These are phyloP conservation scores for Pochonia chlamydosporia DNA, from an alignment of 2,329 filamentous ascomycete species.

Conservation along the genomic window DNA sequence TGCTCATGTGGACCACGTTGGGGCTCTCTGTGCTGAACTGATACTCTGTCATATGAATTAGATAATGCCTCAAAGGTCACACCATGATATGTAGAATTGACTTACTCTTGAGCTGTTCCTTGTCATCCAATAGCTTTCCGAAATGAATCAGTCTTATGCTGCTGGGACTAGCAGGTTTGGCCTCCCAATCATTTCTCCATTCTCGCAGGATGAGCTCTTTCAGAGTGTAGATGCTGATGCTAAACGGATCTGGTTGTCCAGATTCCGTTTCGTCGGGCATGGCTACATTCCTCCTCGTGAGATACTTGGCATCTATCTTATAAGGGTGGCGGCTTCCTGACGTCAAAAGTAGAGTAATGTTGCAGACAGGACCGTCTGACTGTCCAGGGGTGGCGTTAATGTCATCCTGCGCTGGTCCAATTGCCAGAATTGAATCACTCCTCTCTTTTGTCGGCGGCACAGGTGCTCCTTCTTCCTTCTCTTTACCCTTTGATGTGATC, in stretches of 20 bases:
- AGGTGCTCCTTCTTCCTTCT: constrained; percentile 20
- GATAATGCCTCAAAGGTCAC: background rate
- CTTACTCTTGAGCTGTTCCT: constrained; percentile 76
- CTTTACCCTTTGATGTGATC: constrained; percentile 26
- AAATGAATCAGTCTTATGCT: constrained; percentile 90
- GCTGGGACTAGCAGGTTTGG: constrained; percentile 77
- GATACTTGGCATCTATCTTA: constrained; percentile 81
- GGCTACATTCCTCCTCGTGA: constrained; percentile 72
- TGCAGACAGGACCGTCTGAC: constrained; percentile 43
- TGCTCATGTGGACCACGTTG: constrained; percentile 92
- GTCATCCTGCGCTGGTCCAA: constrained; percentile 38
- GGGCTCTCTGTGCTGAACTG: constrained; percentile 67
- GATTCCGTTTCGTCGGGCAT: constrained; percentile 59
- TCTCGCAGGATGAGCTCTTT: constrained; percentile 92
- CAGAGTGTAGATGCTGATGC: constrained; percentile 86
- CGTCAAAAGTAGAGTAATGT: constrained; percentile 78
- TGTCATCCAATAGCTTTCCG: constrained; percentile 85
- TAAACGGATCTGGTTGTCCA: constrained; percentile 69
- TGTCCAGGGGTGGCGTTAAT: constrained; percentile 26
- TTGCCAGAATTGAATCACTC: constrained; percentile 32
- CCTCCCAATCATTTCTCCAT: constrained; percentile 90
- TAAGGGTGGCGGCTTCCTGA: constrained; percentile 83
- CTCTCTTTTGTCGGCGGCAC: constrained; percentile 23
- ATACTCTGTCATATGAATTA: constrained; percentile 52
- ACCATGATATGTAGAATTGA: constrained; percentile 8